Percentiles rank a stretch among this genome's conserved stretches.
phyloP scores from a whole-genome alignment of 306 rosid genomes.

The Oxytropis ochrocephala region DNA sequence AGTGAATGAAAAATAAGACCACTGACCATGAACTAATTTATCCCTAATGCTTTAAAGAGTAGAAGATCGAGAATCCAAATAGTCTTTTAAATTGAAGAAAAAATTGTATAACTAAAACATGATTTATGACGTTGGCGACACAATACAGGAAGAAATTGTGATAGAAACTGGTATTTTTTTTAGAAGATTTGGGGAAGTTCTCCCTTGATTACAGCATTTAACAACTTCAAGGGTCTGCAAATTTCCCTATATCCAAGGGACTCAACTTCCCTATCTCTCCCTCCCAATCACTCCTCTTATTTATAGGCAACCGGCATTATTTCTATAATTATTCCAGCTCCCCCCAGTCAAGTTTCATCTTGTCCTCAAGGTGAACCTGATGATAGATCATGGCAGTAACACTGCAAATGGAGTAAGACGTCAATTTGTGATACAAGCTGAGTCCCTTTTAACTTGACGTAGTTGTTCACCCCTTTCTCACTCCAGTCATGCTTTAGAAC shows the following conservation, averaged over 20 bases:
- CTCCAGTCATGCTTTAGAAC: neutral
- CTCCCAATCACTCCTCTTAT: neutral
- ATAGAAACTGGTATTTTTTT: neutral
- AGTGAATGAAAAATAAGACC: neutral
- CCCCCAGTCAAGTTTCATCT: neutral
- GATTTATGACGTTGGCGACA: neutral
- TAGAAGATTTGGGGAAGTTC: neutral
- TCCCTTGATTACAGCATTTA: neutral
- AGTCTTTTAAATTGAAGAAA: neutral
- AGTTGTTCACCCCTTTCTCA: neutral
- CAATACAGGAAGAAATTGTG: neutral
- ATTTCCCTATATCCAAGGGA: neutral
- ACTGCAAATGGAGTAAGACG: neutral
- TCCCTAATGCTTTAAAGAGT: neutral
- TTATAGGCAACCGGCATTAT: neutral
- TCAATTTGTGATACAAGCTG: neutral
- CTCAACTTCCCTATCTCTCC: neutral
- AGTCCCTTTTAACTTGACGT: neutral
- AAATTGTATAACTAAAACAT: no score
- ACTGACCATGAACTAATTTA: constrained; percentile 3
- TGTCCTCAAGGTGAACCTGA: neutral
- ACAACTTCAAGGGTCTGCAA: neutral
- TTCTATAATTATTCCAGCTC: neutral
- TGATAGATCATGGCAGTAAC: neutral
- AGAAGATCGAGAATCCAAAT: neutral